Percentiles rank a stretch among this genome's conserved stretches.
Evolutionary conservation across 1,139 yeast genomes (phyloP).

Genomic region (Yamadazyma membranifaciens): DNA sequence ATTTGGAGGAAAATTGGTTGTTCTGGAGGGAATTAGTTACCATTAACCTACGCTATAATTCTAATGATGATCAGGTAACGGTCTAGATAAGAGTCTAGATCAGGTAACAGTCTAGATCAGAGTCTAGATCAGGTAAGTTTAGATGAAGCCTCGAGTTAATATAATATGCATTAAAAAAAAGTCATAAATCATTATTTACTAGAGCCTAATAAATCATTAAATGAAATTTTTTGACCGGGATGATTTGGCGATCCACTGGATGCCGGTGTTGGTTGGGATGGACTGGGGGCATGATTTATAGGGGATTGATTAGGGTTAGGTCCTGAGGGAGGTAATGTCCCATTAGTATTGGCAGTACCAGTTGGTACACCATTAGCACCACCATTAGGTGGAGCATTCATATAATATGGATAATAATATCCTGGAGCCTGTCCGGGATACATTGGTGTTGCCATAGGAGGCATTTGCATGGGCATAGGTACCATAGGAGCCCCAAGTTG

Average conservation of each 20-base stretch:
- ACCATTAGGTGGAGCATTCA: conserved; percentile 4
- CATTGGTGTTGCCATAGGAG: conserved; percentile 2
- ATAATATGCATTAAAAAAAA: conserved; percentile 6
- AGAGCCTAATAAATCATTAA: conserved; percentile 41
- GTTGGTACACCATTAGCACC: no score
- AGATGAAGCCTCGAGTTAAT: not conserved
- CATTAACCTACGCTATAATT: no score
- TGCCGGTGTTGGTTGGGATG: not conserved
- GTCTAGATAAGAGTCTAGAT: no score
- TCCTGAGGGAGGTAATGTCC: not conserved
- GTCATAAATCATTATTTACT: conserved; percentile 19
- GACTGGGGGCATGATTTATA: not conserved
- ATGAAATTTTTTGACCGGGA: conserved; percentile 40
- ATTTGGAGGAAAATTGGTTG: no score
- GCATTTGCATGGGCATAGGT: not conserved
- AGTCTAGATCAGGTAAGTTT: no score
- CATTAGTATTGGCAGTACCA: not conserved
- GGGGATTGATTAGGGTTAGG: conserved; percentile 2
- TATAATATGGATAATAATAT: conserved; percentile 7
- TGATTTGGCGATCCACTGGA: conserved; percentile 1
- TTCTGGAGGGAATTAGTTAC: no score
- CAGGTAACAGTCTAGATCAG: no score
- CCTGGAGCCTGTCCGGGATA: conserved; percentile 12
- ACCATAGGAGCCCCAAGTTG: conserved; percentile 1
- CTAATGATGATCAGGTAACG: no score